A percentile compares a stretch with the other conserved stretches of the same genome.
Evolutionary conservation across 345 rosid genomes (phyloP).

Genomic region (Psidium friedrichsthalianum): DNA sequence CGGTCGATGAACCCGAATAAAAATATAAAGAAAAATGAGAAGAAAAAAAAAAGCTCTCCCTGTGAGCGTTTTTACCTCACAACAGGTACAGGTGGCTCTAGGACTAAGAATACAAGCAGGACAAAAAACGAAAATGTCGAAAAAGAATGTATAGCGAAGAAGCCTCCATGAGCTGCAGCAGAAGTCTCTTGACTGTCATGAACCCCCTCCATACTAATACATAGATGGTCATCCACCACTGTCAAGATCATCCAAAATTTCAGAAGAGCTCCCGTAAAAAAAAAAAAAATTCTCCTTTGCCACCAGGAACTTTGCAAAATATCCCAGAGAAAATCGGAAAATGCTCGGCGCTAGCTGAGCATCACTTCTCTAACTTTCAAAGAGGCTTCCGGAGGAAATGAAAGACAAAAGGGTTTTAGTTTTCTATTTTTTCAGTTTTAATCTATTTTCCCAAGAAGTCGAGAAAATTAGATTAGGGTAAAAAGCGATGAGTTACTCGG

Average conservation of each 20-base stretch:
- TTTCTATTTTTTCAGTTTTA: not conserved
- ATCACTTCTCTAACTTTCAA: not conserved
- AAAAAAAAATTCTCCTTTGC: not conserved
- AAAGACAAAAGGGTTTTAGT: not conserved
- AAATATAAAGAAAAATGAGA: no score
- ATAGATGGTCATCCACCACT: not conserved
- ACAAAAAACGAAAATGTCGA: not conserved
- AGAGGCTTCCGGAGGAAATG: not conserved
- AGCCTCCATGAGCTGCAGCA: not conserved
- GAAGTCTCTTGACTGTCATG: not conserved
- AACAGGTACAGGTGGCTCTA: constrained; percentile 3
- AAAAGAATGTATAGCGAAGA: not conserved
- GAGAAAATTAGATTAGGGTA: constrained; percentile 3
- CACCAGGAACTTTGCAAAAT: not conserved
- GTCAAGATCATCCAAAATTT: constrained; percentile 20
- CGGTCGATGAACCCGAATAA: no score
- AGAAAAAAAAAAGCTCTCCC: not conserved
- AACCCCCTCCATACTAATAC: not conserved
- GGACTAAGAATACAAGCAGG: not conserved
- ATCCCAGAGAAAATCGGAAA: not conserved
- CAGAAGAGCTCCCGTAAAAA: constrained; percentile 14
- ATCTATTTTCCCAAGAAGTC: not conserved
- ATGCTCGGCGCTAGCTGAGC: not conserved
- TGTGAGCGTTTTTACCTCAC: not conserved
- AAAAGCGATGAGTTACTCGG: not conserved